A percentile compares a stretch with the other conserved stretches of the same genome.
These are phyloP conservation scores for Phaffomyces antillensis DNA, from an alignment of 805 yeast genomes.

Conservation along the genomic window DNA sequence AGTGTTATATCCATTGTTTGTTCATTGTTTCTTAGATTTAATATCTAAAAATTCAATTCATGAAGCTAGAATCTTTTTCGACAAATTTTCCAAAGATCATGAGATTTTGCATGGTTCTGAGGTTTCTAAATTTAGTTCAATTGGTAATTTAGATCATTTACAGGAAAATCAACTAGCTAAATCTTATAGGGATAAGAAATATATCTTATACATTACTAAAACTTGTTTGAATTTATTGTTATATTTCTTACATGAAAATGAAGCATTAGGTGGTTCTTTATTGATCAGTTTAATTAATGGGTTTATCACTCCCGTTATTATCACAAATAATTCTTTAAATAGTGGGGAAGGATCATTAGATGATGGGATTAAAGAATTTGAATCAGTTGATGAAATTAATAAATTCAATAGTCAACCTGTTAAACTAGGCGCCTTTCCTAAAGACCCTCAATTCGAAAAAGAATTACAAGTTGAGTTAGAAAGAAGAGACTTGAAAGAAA, in stretches of 20 bases:
- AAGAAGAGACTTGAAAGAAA: conserved; percentile 63
- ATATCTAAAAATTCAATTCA: conserved; percentile 53
- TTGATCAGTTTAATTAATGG: conserved; percentile 82
- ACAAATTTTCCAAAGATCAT: conserved; percentile 68
- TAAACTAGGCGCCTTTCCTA: conserved; percentile 75
- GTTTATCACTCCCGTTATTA: conserved; percentile 48
- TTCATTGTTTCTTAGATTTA: conserved; percentile 78
- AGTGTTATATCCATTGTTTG: conserved; percentile 85
- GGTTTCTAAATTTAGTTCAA: conserved; percentile 60
- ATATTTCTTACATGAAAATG: conserved; percentile 86
- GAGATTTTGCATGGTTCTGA: conserved; percentile 71
- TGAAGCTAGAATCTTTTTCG: conserved; percentile 70
- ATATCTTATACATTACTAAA: conserved; percentile 67
- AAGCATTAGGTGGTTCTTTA: conserved; percentile 84
- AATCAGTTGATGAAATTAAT: conserved; percentile 38
- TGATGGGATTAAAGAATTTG: conserved; percentile 27
- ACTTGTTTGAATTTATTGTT: conserved; percentile 80
- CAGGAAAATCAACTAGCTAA: conserved; percentile 77
- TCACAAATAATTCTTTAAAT: conserved; percentile 10
- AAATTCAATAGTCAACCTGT: conserved; percentile 66
- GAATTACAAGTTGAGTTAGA: conserved; percentile 82
- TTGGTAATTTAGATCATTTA: conserved; percentile 74
- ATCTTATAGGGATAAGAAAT: conserved; percentile 65
- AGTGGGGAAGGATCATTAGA: conserved; percentile 33
- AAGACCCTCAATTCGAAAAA: conserved; percentile 75